Evolutionary conservation across 176 grass and related monocot genomes (phyloP), one percentile per base, ranked within the genome.

Genomic region (Carex kokanica): DNA sequence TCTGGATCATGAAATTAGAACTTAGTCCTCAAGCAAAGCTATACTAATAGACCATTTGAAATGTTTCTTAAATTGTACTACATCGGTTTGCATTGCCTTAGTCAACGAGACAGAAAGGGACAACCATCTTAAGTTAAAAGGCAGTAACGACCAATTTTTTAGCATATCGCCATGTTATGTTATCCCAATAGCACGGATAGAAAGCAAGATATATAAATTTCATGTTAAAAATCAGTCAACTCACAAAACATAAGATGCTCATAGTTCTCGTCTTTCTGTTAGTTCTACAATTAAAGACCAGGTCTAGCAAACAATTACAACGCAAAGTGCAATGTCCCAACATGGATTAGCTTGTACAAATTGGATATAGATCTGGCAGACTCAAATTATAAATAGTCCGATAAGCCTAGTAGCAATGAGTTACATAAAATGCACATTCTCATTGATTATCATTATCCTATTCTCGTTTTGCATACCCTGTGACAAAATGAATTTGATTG

Each of bases 381-480:
- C 60, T 61, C 36, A 13, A 23, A 66, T 29, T 62, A 64, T 25
- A 52, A 23, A 54, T 31, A 10, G 11, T 34, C 78, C 56, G 40
- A 63, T 63, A 81, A 81, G 23, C 57, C 8, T 18, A 81, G 58
- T 7, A 64, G 78, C 51, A 55, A 12, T 0, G 14, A 58, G 34
- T 90, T 88, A 99, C 59, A 99, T 95, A 78, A 99, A 91, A 36
- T 90, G 89, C 78, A 99, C 91, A 67, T 90, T 82, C 58, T 87
- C 89, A 13, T 99, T 91, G 47, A 87, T 86, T 84, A 99, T 95
- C 96, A 99, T 99, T 72, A 99, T 87, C 86, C 96, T 90, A 75
- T 99, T 99, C 12, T 81, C 74, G 47, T 93, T 91, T 87, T 99
- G 96, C 96, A 99, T 95, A 57, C 89, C 87, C 96, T 99, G 96